Evolutionary conservation across 1,284 basidiomycete genomes (phyloP).

Genomic region (Ustilago hordei): DNA sequence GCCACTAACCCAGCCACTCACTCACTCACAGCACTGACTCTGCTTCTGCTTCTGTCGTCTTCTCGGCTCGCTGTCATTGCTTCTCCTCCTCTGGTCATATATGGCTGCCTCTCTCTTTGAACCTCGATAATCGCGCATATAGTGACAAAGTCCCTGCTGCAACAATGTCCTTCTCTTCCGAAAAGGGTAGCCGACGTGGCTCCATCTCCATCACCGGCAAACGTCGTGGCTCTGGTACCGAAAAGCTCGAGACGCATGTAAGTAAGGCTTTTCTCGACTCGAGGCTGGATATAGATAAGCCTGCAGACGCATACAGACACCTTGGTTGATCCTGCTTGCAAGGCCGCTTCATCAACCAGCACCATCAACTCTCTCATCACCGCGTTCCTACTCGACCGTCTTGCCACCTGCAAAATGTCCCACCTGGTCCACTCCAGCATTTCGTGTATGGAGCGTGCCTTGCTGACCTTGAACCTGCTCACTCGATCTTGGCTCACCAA

Average conservation of each 20-base stretch:
- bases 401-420: slow-evolving; percentile 12
- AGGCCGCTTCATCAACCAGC: not conserved
- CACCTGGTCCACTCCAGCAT: slow-evolving; percentile 24
- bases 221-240: slow-evolving; percentile 60
- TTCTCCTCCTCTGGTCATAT: not conserved
- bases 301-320: not conserved
- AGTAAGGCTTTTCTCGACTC: slow-evolving; percentile 17
- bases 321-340: not conserved
- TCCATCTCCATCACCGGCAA: slow-evolving; percentile 48
- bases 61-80: not conserved
- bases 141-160: not conserved
- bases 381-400: not conserved
- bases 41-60: not conserved
- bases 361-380: not conserved
- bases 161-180: slow-evolving; percentile 49
- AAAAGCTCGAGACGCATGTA: slow-evolving; percentile 60
- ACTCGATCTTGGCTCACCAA: slow-evolving; percentile 14
- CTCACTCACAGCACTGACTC: slow-evolving; percentile 1
- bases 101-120: not conserved
- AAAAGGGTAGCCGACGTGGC: slow-evolving; percentile 43
- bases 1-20: not conserved
- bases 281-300: not conserved
- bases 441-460: slow-evolving; percentile 22
- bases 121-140: not conserved
- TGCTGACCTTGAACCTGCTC: slow-evolving; percentile 22